Conservation (phyloP, 2,329 filamentous ascomycete species). For the Xylaria polymorpha region DNA sequence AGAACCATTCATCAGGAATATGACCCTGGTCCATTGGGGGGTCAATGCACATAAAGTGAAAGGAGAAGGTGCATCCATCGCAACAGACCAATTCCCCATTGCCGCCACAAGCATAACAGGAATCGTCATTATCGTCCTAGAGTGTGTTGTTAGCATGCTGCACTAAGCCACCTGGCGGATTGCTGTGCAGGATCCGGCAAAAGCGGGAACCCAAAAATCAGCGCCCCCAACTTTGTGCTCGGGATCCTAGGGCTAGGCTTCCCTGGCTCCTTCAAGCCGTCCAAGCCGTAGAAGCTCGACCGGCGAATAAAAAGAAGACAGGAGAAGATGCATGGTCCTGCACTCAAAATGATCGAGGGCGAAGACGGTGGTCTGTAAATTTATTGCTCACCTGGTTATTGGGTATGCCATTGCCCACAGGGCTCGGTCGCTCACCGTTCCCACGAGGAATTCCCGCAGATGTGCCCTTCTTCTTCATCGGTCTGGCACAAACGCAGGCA, state of each 20-base stretch:
- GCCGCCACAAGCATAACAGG: conserved; percentile 86
- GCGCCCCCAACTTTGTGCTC: conserved; percentile 41
- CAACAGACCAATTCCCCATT: conserved; percentile 91
- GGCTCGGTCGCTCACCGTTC: conserved; percentile 72
- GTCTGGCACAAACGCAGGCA: conserved; percentile 59
- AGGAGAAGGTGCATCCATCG: conserved; percentile 89
- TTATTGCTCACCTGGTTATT: conserved; percentile 64
- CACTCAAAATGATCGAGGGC: neutral
- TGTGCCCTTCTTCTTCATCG: conserved; percentile 79
- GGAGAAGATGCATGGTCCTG: neutral
- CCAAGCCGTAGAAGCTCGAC: conserved; percentile 5
- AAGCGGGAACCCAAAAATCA: conserved; percentile 49
- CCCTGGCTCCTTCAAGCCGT: neutral
- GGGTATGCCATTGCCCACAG: conserved; percentile 66
- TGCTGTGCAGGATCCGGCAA: conserved; percentile 52
- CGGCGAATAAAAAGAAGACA: conserved; percentile 1
- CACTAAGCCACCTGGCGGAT: conserved; percentile 45
- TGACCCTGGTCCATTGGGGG: conserved; percentile 75
- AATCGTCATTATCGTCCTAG: conserved; percentile 85
- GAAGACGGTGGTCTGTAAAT: conserved; percentile 1
- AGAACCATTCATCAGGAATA: conserved; percentile 85
- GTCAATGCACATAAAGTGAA: conserved; percentile 89
- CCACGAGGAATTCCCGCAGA: conserved; percentile 75
- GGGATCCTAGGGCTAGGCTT: conserved; percentile 40
- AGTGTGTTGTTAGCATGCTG: conserved; percentile 50